These are phyloP conservation scores for Mortierella polycephala DNA, from an alignment of 371 early-diverging fungal genomes.

Conservation along the genomic window DNA sequence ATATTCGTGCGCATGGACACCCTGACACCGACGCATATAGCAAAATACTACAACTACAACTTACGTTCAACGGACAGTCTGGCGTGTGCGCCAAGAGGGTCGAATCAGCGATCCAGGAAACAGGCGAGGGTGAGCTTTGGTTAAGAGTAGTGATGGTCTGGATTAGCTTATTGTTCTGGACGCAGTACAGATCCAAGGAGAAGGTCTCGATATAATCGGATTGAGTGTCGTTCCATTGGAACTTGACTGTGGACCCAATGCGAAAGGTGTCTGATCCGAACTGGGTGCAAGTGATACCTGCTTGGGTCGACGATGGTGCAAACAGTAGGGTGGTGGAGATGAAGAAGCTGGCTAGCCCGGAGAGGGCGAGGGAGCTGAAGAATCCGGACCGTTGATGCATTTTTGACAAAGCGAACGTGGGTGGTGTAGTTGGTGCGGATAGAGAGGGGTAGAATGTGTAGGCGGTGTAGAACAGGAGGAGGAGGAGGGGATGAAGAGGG, in stretches of 20 bases:
- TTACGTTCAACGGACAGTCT: constrained; percentile 39
- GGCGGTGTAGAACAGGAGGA: background rate
- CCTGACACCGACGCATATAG: background rate
- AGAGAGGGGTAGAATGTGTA: background rate
- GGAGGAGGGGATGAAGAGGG: no score
- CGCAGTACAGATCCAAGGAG: constrained; percentile 35
- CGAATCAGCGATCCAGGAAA: constrained; percentile 21
- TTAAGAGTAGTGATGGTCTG: constrained; percentile 30
- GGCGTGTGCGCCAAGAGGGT: background rate
- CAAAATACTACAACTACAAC: constrained; percentile 8
- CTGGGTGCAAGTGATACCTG: constrained; percentile 28
- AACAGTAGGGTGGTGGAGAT: background rate
- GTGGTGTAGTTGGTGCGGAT: background rate
- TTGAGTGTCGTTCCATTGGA: constrained; percentile 40
- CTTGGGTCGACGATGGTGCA: constrained; percentile 9
- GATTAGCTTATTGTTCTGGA: constrained; percentile 18
- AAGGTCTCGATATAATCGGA: constrained; percentile 22
- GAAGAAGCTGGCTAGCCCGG: constrained; percentile 10
- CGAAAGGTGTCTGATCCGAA: constrained; percentile 30
- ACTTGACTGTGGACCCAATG: constrained; percentile 39
- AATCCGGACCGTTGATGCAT: constrained; percentile 21
- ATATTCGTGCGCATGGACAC: no score
- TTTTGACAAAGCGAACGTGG: background rate
- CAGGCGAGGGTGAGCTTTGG: constrained; percentile 20
- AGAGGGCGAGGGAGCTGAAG: background rate